Evolutionary conservation across 768 basidiomycete genomes (phyloP), one percentile per base, ranked within the genome.

Genomic region (Lactarius vividus): DNA sequence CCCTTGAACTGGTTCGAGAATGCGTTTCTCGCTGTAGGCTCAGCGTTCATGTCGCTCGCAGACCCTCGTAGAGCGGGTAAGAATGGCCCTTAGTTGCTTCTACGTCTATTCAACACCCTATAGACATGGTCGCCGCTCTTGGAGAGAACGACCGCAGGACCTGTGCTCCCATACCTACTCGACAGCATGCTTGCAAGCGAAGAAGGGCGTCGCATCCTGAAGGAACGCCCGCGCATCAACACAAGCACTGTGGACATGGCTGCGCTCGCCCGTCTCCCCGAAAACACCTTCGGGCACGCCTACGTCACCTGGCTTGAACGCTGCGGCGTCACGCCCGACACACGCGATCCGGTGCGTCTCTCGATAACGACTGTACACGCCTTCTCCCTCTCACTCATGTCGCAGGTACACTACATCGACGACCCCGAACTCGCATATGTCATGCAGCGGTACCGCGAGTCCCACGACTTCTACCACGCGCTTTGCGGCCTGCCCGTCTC

Each of bases 371-470:
- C 44, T 49, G 35, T 15, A 4, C 44, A 18, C 53, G 54, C 66
- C 59, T 52, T 18, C 62, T 28, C 23, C 11, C 35, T 37, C 53
- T 28, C 57, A 64, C 57, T 62, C 28, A 63, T 23, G 26, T 61
- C 66, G 11, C 72, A 98, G 96, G 96, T 97, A 7, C 92, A 89
- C 70, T 98, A 98, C 73, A 89, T 98, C 63, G 85, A 91, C 73
- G 94, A 98, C 72, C 94, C 95, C 2, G 96, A 97, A 72, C 84
- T 97, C 13, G 97, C 97, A 29, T 98, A 97, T 76, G 92, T 98
- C 62, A 94, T 99, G 91, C 93, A 96, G 71, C 89, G 96, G 59
- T 99, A 98, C 75, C 89, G 96, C 29, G 96, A 99, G 78, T 96
- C 91, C 69, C 97, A 99, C 77, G 96, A 99, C 78, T 89, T 98